Conservation (phyloP, 2,329 filamentous ascomycete species). For the Diaporthe batatas region DNA sequence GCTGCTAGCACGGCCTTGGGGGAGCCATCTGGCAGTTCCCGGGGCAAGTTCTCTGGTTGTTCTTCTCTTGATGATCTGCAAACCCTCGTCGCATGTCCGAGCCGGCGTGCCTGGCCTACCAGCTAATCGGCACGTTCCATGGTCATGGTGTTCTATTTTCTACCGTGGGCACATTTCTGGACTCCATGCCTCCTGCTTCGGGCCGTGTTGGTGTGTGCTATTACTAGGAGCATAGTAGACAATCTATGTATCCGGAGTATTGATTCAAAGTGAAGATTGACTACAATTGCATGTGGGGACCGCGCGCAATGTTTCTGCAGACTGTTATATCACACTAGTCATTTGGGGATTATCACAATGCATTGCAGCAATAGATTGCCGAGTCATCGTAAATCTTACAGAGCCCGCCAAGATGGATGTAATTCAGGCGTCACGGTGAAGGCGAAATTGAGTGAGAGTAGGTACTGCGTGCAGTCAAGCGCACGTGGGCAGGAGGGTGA, state of each 20-base stretch:
- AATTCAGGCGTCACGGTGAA: conserved; percentile 3
- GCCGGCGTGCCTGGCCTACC: conserved; percentile 6
- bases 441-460: not conserved
- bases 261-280: not conserved
- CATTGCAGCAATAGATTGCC: conserved; percentile 13
- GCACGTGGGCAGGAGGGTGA: not conserved
- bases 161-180: not conserved
- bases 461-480: not conserved
- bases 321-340: conserved; percentile 25
- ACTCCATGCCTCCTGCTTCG: not conserved
- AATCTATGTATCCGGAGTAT: not conserved
- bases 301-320: conserved; percentile 14
- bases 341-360: conserved; percentile 29
- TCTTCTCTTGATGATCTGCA: conserved; percentile 3
- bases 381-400: conserved; percentile 25
- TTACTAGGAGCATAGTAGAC: not conserved
- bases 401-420: not conserved
- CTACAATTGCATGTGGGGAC: not conserved
- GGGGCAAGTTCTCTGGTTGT: not conserved
- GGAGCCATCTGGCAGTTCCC: conserved; percentile 9
- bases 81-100: conserved; percentile 18
- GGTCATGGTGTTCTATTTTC: not conserved
- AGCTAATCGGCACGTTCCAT: not conserved
- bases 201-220: not conserved
- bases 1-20: conserved; percentile 2